Conservation (phyloP, 2,329 filamentous ascomycete genomes). For the Emmonsia crescens region DNA sequence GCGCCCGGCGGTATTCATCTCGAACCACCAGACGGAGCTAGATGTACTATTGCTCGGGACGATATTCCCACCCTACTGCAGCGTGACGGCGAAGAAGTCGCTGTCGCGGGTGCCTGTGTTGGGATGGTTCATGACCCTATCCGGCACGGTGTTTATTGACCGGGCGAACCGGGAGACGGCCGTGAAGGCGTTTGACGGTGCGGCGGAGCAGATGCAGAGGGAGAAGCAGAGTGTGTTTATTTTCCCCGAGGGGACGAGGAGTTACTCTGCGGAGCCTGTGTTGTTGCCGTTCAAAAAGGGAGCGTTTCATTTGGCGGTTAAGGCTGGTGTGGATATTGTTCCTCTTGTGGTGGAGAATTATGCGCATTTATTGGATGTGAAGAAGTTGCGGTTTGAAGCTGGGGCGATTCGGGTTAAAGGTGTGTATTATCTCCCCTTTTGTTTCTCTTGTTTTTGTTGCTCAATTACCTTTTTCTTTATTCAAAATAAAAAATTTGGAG, state of each 20-base stretch:
- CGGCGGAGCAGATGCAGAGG: slow-evolving; percentile 65
- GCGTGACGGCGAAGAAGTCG: slow-evolving; percentile 81
- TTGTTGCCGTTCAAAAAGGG: slow-evolving; percentile 98
- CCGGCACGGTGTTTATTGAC: slow-evolving; percentile 90
- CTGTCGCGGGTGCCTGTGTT: slow-evolving; percentile 71
- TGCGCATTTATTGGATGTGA: slow-evolving; percentile 57
- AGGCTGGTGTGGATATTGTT: slow-evolving; percentile 87
- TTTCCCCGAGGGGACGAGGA: slow-evolving; percentile 73
- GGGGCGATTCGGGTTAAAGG: slow-evolving; percentile 67
- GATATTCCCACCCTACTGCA: slow-evolving; percentile 85
- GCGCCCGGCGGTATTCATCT: slow-evolving; percentile 80
- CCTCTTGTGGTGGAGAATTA: slow-evolving; percentile 76
- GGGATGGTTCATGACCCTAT: slow-evolving; percentile 88
- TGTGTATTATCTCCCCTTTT: slow-evolving; percentile 27
- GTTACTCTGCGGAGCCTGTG: slow-evolving; percentile 69
- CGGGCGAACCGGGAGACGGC: slow-evolving; percentile 74
- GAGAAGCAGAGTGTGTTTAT: slow-evolving; percentile 52
- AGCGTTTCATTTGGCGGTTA: slow-evolving; percentile 88
- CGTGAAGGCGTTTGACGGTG: slow-evolving; percentile 72
- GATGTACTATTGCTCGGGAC: slow-evolving; percentile 84
- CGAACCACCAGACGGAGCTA: slow-evolving; percentile 93
- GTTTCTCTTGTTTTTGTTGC: slow-evolving; percentile 3
- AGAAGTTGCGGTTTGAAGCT: slow-evolving; percentile 53
- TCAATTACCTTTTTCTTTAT: background rate
- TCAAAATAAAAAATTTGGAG: too few species aligned